Base-by-base conservation (phyloP, 495 filamentous ascomycete species). In the Talaromyces stipitatus region DNA sequence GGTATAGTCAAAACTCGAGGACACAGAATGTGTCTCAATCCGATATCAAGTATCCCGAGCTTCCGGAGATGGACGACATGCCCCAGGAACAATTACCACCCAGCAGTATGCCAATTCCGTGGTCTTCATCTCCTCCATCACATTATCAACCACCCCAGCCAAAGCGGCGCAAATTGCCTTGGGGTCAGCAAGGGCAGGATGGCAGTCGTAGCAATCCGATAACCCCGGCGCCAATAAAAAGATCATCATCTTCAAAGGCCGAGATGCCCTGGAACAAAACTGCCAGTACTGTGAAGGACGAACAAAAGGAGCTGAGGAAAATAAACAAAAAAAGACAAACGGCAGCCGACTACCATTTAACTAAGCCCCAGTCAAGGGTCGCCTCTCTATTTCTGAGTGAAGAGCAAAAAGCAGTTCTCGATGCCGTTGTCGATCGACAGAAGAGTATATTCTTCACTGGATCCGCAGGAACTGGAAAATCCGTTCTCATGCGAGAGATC, bases 381-480 rank as follows among this genome's bases (percentile, higher is more conserved):
- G 72, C 83, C 0, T 70, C 76, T 8, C 80, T 95, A 18, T 84
- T 83, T 52, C 75, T 98, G 20, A 97, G 90, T 66, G 79, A 86
- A 2, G 94, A 98, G 67, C 94, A 98, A 68, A 75, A 78, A 45
- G 81, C 86, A 58, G 90, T 98, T n/a, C 75, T 92, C 54, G 80
- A 88, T 14, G 71, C 95, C 12, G 91, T 97, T 22, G 75, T 88
- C 2, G 79, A 91, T 3, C 66, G 86, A 32, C 74, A 77, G 29
- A 88, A 91, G 64, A 96, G 94, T 62, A 92, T 97, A 3, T 98
- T 98, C 77, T 98, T 97, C 71, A 98, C 94, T 2, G 94, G 94
- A 56, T 95, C 94, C 41, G 94, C 94, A 56, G 94, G 94, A 78
- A 98, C 94, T 20, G 94, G 94, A 59, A 98, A 98, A 73, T 98